Evolutionary conservation across 2,329 filamentous ascomycete genomes (phyloP), one percentile per base, ranked within the genome.

Genomic region (Stachybotrys chartarum): DNA sequence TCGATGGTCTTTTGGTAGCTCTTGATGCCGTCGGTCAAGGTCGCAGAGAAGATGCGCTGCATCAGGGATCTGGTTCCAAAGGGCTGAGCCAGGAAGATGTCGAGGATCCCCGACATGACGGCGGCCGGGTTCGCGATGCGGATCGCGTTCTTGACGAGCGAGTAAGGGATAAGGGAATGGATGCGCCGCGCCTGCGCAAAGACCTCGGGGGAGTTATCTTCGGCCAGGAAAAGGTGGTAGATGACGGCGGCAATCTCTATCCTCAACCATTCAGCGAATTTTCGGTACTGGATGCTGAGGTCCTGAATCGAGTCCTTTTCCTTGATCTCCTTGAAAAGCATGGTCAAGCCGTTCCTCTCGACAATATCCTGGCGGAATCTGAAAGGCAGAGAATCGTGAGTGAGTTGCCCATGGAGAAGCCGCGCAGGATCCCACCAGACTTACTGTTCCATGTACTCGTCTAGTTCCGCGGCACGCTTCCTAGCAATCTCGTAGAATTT

Each of bases 231-330:
- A 39, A 99, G 78, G 70, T 99, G 94, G 68, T 99, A 99, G 57
- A 97, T 85, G 24, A 94, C 97, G 46, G 94, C 94, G 30, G 94
- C 94, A 51, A 99, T 87, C 74, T 99, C 94, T 66, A 99, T 99
- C 45, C 94, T 87, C 52, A 97, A 77, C 94, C 94, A 99, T 71
- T 99, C 94, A 17, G 93, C 93, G 68, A 99, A 97, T 70, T 97
- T 99, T 66, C 94, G 90, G 70, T 97, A 97, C 69, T 97, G 92
- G 11, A 95, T 87, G 66, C 90, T 96, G 54, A 99, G 80, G 62
- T 97, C 91, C 60, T 84, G 82, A 54, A 99, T 93, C 5, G 83
- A 91, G 57, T 90, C 80, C 75, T 97, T 97, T 55, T 91, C 86
- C 64, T 88, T 89, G 70, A 99, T 96, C 69, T 97, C 94, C 56